Evolutionary conservation across 352 stramenopile genomes (phyloP), one percentile per base, ranked within the genome.

Genomic region (Globisporangium barbulae): DNA sequence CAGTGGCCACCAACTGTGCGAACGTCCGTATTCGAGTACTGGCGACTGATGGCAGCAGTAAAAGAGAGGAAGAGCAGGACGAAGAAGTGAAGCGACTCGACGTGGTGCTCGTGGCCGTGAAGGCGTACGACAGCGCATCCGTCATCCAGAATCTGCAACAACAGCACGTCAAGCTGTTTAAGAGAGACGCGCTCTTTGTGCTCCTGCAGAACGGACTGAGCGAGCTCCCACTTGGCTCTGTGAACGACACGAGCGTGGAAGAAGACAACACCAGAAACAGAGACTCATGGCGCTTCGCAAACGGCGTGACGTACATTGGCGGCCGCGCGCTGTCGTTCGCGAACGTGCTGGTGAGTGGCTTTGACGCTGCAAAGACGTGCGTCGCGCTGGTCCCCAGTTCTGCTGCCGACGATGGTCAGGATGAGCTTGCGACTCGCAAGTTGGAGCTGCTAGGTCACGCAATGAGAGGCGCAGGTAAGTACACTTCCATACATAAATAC

Each of bases 271-370:
- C 8, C 9, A 37, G 13, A 7, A 6, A 35, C 1, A 12, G 25
- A 39, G 33, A 55, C 62, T 57, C 52, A 5, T 80, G 78, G 72
- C 63, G 76, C 41, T 85, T 89, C 57, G 72, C 61, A 1, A 78
- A 89, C 44, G 81, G 77, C 21, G 82, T 93, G 59, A 93, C 82
- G 37, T 90, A 84, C 67, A 69, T 91, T 21, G 79, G 84, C 19
- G 81, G 80, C 21, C 71, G 74, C 30, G 53, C 79, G 49, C 6
- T 72, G 19, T 63, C 64, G 9, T 75, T 83, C 50, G 84, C 75
- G 2, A 59, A 68, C 37, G 79, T 91, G 13, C 41, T 81, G 15
- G 70, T 76, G 33, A 90, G 82, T 31, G 84, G 81, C 17, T 13
- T 82, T 9, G 74, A 78, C 8, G 53, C 57, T 7, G 77, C 73